Evolutionary conservation across 140 eudicot species (phyloP).

Genomic region (Cichorium intybus): DNA sequence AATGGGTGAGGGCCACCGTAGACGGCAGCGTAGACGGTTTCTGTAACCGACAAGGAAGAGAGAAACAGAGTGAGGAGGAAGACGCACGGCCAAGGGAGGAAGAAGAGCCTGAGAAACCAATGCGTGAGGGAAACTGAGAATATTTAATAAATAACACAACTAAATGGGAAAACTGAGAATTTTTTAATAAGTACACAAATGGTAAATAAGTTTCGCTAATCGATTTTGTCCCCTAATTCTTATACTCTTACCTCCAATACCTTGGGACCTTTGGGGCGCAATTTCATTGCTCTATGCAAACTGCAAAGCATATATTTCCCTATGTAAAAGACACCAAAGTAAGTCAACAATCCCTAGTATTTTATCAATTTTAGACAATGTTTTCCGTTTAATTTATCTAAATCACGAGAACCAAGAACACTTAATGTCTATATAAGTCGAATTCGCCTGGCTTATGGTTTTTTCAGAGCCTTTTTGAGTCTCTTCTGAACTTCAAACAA

Average conservation of each 20-base stretch:
- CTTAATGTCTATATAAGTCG: conserved; percentile 21
- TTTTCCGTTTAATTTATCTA: neutral
- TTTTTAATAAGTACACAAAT: too few species aligned
- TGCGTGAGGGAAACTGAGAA: too few species aligned
- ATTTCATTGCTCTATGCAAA: conserved; percentile 23
- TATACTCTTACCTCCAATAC: conserved; percentile 13
- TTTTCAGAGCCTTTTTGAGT: conserved; percentile 44
- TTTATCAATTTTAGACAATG: neutral
- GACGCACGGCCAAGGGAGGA: too few species aligned
- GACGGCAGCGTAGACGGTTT: too few species aligned
- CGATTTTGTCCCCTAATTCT: neutral
- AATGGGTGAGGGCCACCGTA: too few species aligned
- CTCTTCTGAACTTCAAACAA: conserved; percentile 7
- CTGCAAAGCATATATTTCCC: conserved; percentile 9
- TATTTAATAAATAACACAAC: too few species aligned
- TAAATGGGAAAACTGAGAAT: too few species aligned
- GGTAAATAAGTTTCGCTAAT: too few species aligned
- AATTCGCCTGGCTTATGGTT: conserved; percentile 20
- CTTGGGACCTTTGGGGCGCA: conserved; percentile 4
- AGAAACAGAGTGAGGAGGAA: too few species aligned
- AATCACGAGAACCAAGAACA: conserved; percentile 16
- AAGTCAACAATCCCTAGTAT: neutral
- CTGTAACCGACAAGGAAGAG: too few species aligned
- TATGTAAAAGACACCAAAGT: neutral
- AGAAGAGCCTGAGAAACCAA: too few species aligned